Percentiles rank a stretch among this genome's conserved stretches.
These are phyloP conservation scores for Pythium monospermum DNA, from an alignment of 352 stramenopile species.

Conservation along the genomic window DNA sequence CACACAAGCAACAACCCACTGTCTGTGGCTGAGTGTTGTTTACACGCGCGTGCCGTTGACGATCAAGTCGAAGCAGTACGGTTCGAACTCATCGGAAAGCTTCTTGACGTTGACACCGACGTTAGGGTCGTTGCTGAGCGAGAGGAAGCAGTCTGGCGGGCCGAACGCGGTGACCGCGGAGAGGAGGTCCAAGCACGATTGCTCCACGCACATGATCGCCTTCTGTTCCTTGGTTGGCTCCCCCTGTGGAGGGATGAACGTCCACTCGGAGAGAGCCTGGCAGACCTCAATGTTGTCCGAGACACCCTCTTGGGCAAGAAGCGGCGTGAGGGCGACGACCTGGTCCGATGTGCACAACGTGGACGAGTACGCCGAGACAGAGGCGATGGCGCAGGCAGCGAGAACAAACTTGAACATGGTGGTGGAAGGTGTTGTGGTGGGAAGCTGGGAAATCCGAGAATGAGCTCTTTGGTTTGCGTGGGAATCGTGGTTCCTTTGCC, in stretches of 20 bases:
- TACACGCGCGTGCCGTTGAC: neutral
- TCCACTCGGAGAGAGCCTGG: constrained; percentile 23
- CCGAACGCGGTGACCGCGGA: constrained; percentile 15
- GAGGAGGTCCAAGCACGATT: constrained; percentile 25
- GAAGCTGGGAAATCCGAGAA: constrained; percentile 21
- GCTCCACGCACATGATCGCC: constrained; percentile 25
- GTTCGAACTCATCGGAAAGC: constrained; percentile 27
- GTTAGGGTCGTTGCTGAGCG: constrained; percentile 12
- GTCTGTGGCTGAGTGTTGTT: too few relatives aligned
- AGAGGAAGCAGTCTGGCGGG: constrained; percentile 27
- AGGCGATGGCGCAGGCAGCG: constrained; percentile 13
- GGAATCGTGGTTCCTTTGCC: too few relatives aligned
- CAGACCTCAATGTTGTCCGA: constrained; percentile 21
- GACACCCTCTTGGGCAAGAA: constrained; percentile 7
- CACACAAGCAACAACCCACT: too few relatives aligned
- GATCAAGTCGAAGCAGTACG: constrained; percentile 19
- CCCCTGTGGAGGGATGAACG: constrained; percentile 26
- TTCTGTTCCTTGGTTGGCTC: constrained; percentile 20
- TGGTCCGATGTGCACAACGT: constrained; percentile 15
- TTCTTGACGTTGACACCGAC: constrained; percentile 28
- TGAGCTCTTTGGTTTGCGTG: too few relatives aligned
- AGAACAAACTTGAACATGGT: constrained; percentile 22
- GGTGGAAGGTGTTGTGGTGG: neutral
- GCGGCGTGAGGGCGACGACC: constrained; percentile 11
- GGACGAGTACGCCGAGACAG: too few relatives aligned